phyloP scores from a whole-genome alignment of 441 rosid species.

The Pelargonium cotyledonis region DNA sequence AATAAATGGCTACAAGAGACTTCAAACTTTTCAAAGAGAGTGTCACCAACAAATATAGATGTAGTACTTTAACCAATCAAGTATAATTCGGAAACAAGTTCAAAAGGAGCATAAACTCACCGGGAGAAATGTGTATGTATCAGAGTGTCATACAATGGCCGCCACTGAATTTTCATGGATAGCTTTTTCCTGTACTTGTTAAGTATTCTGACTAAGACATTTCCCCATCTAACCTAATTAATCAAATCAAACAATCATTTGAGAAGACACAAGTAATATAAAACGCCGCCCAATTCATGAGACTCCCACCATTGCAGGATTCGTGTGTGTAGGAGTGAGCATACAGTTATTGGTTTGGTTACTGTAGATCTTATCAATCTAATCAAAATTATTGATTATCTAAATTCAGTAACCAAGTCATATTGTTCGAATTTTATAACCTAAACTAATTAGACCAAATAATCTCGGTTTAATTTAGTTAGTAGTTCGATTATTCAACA shows the following conservation, averaged over 20 bases:
- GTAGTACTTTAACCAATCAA: conserved; percentile 1
- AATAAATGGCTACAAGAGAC: not conserved
- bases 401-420: no score
- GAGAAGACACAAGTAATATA: conserved; percentile 11
- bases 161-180: conserved; percentile 74
- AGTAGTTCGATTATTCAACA: no score
- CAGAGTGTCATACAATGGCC: conserved; percentile 84
- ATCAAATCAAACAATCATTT: conserved; percentile 21
- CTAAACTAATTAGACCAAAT: no score
- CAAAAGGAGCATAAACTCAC: conserved; percentile 31
- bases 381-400: no score
- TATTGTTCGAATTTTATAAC: no score
- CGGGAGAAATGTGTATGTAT: conserved; percentile 84
- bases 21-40: not conserved
- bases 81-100: conserved; percentile 3
- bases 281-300: not conserved
- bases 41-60: not conserved
- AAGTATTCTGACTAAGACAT: conserved; percentile 64
- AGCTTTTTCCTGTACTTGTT: conserved; percentile 76
- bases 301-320: not conserved
- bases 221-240: conserved; percentile 95
- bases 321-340: no score
- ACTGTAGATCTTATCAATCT: no score
- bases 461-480: no score
- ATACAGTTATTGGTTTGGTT: no score